phyloP scores from a whole-genome alignment of 2,329 filamentous ascomycete genomes.

The Knoxdaviesia capensis region DNA sequence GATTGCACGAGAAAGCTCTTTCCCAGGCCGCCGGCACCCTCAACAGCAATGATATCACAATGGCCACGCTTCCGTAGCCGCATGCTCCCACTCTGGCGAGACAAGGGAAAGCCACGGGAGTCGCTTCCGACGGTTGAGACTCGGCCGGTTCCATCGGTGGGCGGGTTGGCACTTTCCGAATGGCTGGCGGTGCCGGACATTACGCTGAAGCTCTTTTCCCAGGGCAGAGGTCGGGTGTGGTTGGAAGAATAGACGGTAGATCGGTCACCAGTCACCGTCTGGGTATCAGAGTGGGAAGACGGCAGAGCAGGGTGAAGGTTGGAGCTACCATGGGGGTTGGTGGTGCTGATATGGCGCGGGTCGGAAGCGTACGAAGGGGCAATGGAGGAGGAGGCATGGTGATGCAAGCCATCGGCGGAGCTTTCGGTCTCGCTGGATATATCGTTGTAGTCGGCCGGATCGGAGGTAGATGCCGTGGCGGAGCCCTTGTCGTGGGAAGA shows the following conservation, averaged over 20 bases:
- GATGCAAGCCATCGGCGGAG: conserved; percentile 25
- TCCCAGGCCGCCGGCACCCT: conserved; percentile 41
- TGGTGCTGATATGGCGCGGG: too few species aligned
- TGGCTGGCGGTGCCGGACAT: conserved; percentile 9
- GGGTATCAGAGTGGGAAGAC: too few species aligned
- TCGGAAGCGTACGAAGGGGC: too few species aligned
- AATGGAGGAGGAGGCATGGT: too few species aligned
- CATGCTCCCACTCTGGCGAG: conserved; percentile 30
- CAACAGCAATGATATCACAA: conserved; percentile 41
- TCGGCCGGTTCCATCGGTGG: background rate
- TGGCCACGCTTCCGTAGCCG: conserved; percentile 42
- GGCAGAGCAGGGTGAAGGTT: too few species aligned
- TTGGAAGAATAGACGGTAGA: too few species aligned
- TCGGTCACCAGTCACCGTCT: too few species aligned
- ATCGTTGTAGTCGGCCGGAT: conserved; percentile 26
- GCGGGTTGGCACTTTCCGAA: background rate
- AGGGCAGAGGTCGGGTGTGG: conserved; percentile 12
- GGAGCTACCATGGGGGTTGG: too few species aligned
- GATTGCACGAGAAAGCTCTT: conserved; percentile 46
- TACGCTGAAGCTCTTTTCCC: conserved; percentile 17
- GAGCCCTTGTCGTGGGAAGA: too few species aligned
- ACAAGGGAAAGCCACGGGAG: conserved; percentile 7
- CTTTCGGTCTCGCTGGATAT: conserved; percentile 39
- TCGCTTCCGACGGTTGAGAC: too few species aligned
- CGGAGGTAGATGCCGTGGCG: conserved; percentile 13